These are phyloP conservation scores for Physcomitrium patens DNA, from an alignment of 225 moss, liverwort and hornwort species.

Conservation along the genomic window DNA sequence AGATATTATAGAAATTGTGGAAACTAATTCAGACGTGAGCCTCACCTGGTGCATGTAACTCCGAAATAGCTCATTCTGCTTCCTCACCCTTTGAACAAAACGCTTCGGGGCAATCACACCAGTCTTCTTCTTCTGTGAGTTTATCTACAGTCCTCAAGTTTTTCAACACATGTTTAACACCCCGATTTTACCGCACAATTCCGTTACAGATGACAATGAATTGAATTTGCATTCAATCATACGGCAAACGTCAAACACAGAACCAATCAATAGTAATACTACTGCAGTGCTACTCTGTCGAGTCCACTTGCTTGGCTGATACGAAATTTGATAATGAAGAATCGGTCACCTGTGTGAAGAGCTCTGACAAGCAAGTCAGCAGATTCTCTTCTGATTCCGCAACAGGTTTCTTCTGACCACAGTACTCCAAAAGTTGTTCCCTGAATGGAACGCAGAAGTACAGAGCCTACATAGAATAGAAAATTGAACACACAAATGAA, in stretches of 20 bases:
- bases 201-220: neutral
- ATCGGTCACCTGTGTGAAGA: conserved; percentile 80
- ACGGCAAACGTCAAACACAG: conserved; percentile 13
- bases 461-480: conserved; percentile 68
- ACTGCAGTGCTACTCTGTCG: neutral
- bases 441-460: conserved; percentile 30
- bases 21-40: neutral
- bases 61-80: conserved; percentile 98
- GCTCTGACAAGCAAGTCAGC: conserved; percentile 90
- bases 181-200: neutral
- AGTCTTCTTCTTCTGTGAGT: conserved; percentile 96
- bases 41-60: conserved; percentile 99
- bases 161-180: neutral
- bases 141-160: conserved; percentile 58
- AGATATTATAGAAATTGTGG: too few species aligned
- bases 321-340: conserved; percentile 2
- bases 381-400: conserved; percentile 93
- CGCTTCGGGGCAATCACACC: conserved; percentile 92
- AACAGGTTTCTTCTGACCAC: neutral
- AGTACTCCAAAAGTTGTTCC: too few species aligned
- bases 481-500: neutral
- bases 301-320: conserved; percentile 6
- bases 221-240: neutral
- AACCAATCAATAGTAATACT: neutral
- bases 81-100: conserved; percentile 95